A percentile compares a stretch with the other conserved stretches of the same genome.
These are phyloP conservation scores for Globisporangium splendens DNA, from an alignment of 352 stramenopile genomes.

Conservation along the genomic window DNA sequence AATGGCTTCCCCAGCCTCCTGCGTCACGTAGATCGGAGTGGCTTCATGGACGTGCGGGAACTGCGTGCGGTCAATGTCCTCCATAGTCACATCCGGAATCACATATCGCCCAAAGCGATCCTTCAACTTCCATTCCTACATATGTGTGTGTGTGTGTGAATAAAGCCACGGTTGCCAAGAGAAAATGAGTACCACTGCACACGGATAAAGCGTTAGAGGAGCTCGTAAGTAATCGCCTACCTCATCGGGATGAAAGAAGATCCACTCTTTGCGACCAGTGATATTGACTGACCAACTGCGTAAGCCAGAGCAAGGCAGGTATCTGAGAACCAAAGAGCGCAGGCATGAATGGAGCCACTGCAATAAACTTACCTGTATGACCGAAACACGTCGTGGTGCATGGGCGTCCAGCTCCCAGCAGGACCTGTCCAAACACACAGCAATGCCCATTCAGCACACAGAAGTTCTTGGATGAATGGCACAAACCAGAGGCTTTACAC, in stretches of 20 bases:
- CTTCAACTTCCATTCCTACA: constrained; percentile 74
- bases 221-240: constrained; percentile 22
- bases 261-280: constrained; percentile 92
- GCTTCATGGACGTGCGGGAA: constrained; percentile 56
- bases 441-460: neutral
- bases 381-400: constrained; percentile 96
- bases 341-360: neutral
- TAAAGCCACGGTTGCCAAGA: neutral
- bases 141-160: neutral
- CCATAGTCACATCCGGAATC: constrained; percentile 43
- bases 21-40: constrained; percentile 41
- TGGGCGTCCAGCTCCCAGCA: constrained; percentile 79
- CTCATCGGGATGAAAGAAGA: constrained; percentile 81
- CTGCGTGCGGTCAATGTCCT: constrained; percentile 39
- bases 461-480: neutral
- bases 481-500: neutral
- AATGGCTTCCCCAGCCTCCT: constrained; percentile 81
- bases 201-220: neutral
- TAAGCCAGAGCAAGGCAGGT: neutral
- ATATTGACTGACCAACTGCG: constrained; percentile 96
- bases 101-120: constrained; percentile 60
- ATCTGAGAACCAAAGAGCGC: too few relatives aligned
- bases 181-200: too few relatives aligned
- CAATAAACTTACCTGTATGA: constrained; percentile 85
- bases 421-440: constrained; percentile 47